Base-by-base conservation (phyloP, 1,139 yeast species). In the Scheffersomyces stambukii region DNA sequence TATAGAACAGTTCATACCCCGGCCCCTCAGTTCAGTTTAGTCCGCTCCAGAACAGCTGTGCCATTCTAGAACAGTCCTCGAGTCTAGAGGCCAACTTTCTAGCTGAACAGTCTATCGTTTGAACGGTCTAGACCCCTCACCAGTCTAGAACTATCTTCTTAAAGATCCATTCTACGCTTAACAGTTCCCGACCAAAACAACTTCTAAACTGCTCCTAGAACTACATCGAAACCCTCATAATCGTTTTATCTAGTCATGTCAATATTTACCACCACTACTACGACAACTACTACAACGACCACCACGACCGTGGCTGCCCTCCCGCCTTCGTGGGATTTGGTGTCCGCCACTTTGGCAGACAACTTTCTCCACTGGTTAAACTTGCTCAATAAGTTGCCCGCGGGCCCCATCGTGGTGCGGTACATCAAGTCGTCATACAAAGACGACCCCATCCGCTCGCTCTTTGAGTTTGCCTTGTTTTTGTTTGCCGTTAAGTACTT, bases 391-490 rank as follows among this genome's bases (percentile, higher is more conserved):
- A 52, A 48, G 23, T 38, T 85, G 15, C 98, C 98, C 2, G 97
- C 97, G 22, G 95, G 96, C 10, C 69, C 70, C 19, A 74, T 82
- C 32, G 57, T 86, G 12, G 64, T 84, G 28, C 69, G 89, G 35
- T 91, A 91, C 55, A 80, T 91, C 47, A 74, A 72, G 43, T 80
- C 88, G n/a, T 86, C 96, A 4, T 89, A 89, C 54, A 89, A 86
- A 52, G 76, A 91, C 57, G 99, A 91, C 55, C 99, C 99, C 1
- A 71, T 86, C 36, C 75, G 98, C 45, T 84, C 97, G 2, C 52
- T 86, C 10, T 70, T 91, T 37, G 99, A 91, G 57, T 60, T 84
- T 30, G 69, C 80, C 12, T 66, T 91, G 42, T 74, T 88, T 28
- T 52, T 88, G n/a, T 84, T 89, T 57, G 97, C 96, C 6, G 63